phyloP scores from a whole-genome alignment of 176 grass and related monocot species.

The Hordeum vulgare region DNA sequence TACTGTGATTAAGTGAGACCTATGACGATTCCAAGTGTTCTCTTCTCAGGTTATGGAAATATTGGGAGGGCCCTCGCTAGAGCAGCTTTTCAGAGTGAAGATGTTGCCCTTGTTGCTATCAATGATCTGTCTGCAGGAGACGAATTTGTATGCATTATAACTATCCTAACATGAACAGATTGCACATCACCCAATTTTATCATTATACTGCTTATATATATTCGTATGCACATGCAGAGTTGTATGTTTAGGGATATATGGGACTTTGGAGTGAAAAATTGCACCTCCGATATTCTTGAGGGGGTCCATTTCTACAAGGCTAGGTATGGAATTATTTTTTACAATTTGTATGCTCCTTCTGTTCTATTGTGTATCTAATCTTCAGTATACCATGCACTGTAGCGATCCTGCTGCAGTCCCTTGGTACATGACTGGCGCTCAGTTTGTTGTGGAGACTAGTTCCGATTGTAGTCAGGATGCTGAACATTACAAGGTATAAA shows the following conservation, averaged over 20 bases:
- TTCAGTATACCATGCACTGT: background rate
- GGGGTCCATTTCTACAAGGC: background rate
- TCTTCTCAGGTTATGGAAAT: background rate
- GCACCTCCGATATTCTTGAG: background rate
- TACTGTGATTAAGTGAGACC: background rate
- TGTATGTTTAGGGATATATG: constrained; percentile 1
- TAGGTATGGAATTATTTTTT: background rate
- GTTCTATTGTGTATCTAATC: background rate
- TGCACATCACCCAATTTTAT: background rate
- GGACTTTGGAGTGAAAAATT: background rate
- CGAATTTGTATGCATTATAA: background rate
- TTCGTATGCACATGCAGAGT: background rate
- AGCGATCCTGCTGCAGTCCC: background rate
- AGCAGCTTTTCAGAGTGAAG: background rate
- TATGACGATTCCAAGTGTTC: background rate
- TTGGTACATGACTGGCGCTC: background rate
- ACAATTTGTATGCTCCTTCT: background rate
- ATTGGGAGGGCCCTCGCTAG: background rate
- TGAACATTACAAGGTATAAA: background rate
- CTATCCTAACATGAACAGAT: background rate
- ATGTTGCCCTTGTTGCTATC: background rate
- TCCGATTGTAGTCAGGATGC: background rate
- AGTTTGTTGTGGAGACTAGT: background rate
- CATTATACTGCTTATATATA: background rate
- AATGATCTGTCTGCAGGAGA: background rate